Base-by-base conservation (phyloP, 2,329 filamentous ascomycete genomes). In the Cylindrodendrum hubeiense region DNA sequence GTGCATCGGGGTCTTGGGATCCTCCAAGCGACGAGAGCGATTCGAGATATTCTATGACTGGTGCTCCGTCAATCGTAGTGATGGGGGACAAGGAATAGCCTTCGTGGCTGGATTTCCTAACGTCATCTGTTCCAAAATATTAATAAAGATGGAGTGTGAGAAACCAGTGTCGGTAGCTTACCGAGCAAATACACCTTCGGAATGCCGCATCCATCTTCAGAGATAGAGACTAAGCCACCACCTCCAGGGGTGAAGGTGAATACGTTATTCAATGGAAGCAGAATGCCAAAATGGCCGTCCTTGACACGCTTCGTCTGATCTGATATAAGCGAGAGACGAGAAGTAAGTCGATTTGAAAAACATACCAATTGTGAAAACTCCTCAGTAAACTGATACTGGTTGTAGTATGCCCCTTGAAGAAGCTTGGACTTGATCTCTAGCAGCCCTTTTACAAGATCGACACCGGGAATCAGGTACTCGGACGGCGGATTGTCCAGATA, bases 1-100 rank as follows among this genome's bases (percentile, higher is more conserved):
- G 6, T 9, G 60, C 60, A 28, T 62, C 60, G 2, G 60, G 60
- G 13, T 62, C 60, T 5, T 62, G 60, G 6, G 15, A 15, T 39
- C 15, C n/a, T 39, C 37, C 37, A n/a, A 39, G 17, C 5, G 15
- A 39, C 17, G 37, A n/a, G 15, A 39, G 15, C 7, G 37, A n/a
- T 8, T 39, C 37, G 37, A 39, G 4, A n/a, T 39, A 39, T 39
- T 39, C 37, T 19, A 39, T 15, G 15, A 39, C n/a, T 39, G 37
- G 37, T 17, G n/a, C 17, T 5, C 37, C 37, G n/a, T 39, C 37
- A 8, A 39, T 17, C 4, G 37, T n/a, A 7, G 8, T n/a, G 37
- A 39, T n/a, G 7, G n/a, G 15, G 6, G 37, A 39, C 17, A 19
- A n/a, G 15, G 15, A n/a, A n/a, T n/a, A n/a, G n/a, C n/a, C n/a